A percentile compares a stretch with the other conserved stretches of the same genome.
phyloP scores from a whole-genome alignment of 495 filamentous ascomycete genomes.

The Daldinia concentrica region DNA sequence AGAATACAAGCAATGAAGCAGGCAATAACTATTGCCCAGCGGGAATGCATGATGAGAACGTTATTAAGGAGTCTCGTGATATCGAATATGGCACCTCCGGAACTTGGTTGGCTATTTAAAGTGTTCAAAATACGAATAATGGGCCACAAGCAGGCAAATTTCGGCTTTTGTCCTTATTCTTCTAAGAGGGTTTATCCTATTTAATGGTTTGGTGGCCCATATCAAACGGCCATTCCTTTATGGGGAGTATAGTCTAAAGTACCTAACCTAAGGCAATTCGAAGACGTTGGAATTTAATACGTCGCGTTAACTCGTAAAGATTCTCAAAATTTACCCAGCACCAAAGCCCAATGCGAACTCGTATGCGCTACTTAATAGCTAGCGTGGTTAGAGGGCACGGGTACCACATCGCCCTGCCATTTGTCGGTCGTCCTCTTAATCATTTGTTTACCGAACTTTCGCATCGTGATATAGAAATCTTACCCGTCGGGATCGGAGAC shows the following conservation, averaged over 20 bases:
- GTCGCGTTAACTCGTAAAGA: not conserved
- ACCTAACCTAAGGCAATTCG: too few species aligned
- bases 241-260: not conserved
- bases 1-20: not conserved
- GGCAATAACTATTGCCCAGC: conserved; percentile 12
- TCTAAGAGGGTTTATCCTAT: not conserved
- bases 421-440: not conserved
- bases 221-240: not conserved
- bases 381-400: not conserved
- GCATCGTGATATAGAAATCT: not conserved
- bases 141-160: not conserved
- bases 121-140: too few species aligned
- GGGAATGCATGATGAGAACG: not conserved
- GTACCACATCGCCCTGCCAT: not conserved
- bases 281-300: too few species aligned
- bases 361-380: not conserved
- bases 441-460: not conserved
- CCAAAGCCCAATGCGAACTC: not conserved
- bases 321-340: not conserved
- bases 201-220: not conserved
- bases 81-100: not conserved
- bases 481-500: not conserved
- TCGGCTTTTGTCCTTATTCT: not conserved
- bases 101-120: not conserved
- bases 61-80: not conserved